Evolutionary conservation across 345 rosid species (phyloP).

Genomic region (Dimocarpus longan): DNA sequence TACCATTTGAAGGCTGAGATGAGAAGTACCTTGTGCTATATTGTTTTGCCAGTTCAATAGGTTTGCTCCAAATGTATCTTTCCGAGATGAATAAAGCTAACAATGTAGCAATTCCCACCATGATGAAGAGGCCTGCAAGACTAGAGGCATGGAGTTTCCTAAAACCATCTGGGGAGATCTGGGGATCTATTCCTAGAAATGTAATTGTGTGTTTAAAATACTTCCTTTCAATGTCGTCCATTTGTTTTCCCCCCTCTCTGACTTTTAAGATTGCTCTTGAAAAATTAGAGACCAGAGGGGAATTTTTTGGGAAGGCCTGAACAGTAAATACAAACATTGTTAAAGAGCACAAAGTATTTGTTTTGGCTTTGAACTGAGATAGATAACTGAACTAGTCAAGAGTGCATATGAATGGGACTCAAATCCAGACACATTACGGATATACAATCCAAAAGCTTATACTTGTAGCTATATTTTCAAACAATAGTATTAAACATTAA

Average conservation of each 20-base stretch:
- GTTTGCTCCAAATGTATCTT: slow-evolving; percentile 1
- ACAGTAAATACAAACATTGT: background rate
- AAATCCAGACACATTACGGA: no score
- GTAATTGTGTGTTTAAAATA: slow-evolving; percentile 10
- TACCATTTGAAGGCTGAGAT: background rate
- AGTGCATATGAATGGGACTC: no score
- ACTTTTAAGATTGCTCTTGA: slow-evolving; percentile 27
- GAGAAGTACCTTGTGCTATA: background rate
- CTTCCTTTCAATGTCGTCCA: slow-evolving; percentile 1
- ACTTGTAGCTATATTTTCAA: no score
- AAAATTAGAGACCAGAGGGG: slow-evolving; percentile 25
- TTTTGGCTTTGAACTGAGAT: no score
- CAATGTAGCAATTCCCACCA: slow-evolving; percentile 9
- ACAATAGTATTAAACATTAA: no score
- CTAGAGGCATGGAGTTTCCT: slow-evolving; percentile 18
- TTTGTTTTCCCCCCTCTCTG: background rate
- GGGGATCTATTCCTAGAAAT: background rate
- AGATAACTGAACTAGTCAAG: no score
- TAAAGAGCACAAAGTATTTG: no score
- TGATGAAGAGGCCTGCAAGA: slow-evolving; percentile 35
- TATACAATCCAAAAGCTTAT: no score
- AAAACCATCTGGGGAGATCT: background rate
- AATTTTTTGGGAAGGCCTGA: slow-evolving; percentile 27
- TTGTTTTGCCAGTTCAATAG: background rate
- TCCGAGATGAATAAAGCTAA: slow-evolving; percentile 10